Evolutionary conservation across 257 asterid genomes (phyloP).

Genomic region (Salvia miltiorrhiza): DNA sequence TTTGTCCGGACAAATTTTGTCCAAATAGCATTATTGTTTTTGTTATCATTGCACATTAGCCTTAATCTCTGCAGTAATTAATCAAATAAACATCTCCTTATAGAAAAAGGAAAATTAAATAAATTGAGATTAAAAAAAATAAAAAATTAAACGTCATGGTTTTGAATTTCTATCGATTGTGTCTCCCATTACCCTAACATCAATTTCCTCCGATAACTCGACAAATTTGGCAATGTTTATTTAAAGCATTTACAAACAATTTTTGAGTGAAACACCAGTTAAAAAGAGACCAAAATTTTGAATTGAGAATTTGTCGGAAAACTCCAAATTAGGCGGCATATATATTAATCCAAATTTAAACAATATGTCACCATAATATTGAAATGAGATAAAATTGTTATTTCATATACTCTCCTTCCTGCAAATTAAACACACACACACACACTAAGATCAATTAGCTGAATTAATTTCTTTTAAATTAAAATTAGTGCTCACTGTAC

Average conservation of each 20-base stretch:
- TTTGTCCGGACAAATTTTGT: too few species aligned
- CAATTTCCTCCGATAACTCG: background rate
- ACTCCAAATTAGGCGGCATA: background rate
- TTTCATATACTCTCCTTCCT: background rate
- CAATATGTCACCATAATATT: too few species aligned
- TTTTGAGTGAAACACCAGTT: background rate
- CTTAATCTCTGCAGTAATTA: background rate
- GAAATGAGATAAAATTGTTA: too few species aligned
- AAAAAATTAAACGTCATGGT: background rate
- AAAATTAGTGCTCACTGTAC: slow-evolving; percentile 16
- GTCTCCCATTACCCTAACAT: background rate
- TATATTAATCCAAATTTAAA: background rate
- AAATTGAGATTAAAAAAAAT: too few species aligned
- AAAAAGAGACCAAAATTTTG: background rate
- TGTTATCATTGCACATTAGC: too few species aligned
- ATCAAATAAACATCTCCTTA: too few species aligned
- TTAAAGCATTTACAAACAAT: background rate
- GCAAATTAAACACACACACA: background rate
- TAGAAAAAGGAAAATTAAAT: background rate
- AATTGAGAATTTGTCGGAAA: background rate
- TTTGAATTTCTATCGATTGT: background rate
- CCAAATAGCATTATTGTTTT: too few species aligned
- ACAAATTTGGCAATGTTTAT: background rate
- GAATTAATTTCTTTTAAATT: background rate
- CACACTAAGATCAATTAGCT: background rate